Conservation (phyloP, 1,284 basidiomycete species). For the Xanthoconium separans region DNA sequence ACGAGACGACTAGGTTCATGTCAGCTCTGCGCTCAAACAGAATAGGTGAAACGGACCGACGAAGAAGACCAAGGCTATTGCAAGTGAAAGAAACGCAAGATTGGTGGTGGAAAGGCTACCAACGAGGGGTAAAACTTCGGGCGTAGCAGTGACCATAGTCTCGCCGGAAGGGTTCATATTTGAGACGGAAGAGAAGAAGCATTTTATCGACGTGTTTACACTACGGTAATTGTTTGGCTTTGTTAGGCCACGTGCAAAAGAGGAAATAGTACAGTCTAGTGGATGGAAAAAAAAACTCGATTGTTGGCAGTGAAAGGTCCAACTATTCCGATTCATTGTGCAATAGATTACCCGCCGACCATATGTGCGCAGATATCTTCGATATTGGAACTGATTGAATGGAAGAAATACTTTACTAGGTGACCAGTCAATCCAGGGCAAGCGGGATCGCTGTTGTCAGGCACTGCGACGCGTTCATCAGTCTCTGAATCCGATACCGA, state of each 20-base stretch:
- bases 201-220: neutral
- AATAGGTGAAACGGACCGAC: slow-evolving; percentile 22
- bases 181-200: neutral
- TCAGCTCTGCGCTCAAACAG: slow-evolving; percentile 14
- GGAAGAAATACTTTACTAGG: neutral
- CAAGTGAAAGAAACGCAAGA: slow-evolving; percentile 26
- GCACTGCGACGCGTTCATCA: neutral
- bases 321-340: neutral
- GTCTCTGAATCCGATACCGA: neutral
- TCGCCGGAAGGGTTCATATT: slow-evolving; percentile 13
- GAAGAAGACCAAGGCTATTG: slow-evolving; percentile 20
- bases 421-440: neutral
- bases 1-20: slow-evolving; percentile 35
- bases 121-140: slow-evolving; percentile 21
- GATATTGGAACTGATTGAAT: slow-evolving; percentile 5
- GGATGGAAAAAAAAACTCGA: no score
- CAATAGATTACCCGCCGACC: neutral
- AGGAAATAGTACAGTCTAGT: neutral
- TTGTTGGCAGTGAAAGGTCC: neutral
- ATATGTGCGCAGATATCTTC: slow-evolving; percentile 1
- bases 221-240: slow-evolving; percentile 17
- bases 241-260: slow-evolving; percentile 21
- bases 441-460: neutral
- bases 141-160: slow-evolving; percentile 3
- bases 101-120: slow-evolving; percentile 22